Evolutionary conservation across 1,284 basidiomycete genomes (phyloP).

Genomic region (Trametes hirsuta): DNA sequence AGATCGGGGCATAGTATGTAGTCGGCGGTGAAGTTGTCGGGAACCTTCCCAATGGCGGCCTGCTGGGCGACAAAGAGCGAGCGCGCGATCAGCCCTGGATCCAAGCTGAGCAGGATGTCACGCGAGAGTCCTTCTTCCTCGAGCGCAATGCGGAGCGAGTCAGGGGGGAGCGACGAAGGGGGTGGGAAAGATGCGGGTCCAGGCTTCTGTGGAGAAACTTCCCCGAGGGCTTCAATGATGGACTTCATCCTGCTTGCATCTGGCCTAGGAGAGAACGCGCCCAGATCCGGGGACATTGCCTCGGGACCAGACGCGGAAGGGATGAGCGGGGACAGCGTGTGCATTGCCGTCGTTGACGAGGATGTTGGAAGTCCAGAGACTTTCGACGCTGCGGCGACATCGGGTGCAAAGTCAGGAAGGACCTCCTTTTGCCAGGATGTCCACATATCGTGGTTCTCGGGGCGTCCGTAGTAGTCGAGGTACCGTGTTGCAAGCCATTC

Average conservation of each 20-base stretch:
- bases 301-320: slow-evolving; percentile 43
- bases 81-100: slow-evolving; percentile 57
- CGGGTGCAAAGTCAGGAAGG: slow-evolving; percentile 45
- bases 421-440: slow-evolving; percentile 55
- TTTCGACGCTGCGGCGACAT: not conserved
- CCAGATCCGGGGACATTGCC: slow-evolving; percentile 49
- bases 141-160: slow-evolving; percentile 48
- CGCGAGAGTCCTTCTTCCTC: slow-evolving; percentile 71
- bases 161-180: slow-evolving; percentile 24
- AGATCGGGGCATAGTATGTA: slow-evolving; percentile 42
- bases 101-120: slow-evolving; percentile 61
- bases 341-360: slow-evolving; percentile 43
- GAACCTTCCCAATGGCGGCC: slow-evolving; percentile 48
- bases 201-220: slow-evolving; percentile 21
- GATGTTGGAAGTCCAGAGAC: slow-evolving; percentile 44
- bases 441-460: slow-evolving; percentile 59
- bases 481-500: slow-evolving; percentile 71
- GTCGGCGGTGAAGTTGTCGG: slow-evolving; percentile 53
- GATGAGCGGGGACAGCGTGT: slow-evolving; percentile 53
- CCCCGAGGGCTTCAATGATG: slow-evolving; percentile 48
- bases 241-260: slow-evolving; percentile 48
- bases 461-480: slow-evolving; percentile 54
- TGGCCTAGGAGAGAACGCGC: slow-evolving; percentile 66
- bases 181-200: not conserved
- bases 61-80: slow-evolving; percentile 66